Conservation (phyloP, 164 flowering plant genomes). For the Cinnamomum chago region DNA sequence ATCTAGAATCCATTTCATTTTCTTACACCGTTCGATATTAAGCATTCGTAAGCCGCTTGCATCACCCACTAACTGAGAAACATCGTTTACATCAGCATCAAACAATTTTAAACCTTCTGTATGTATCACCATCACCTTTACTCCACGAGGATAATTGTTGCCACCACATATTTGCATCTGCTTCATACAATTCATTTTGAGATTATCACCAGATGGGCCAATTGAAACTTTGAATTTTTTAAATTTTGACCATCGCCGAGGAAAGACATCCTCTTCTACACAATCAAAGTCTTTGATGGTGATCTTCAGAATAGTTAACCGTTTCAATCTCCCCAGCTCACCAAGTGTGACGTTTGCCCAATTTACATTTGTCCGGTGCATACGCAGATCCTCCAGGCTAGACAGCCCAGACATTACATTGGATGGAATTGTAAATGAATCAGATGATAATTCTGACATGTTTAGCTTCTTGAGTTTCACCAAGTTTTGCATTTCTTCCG, state of each 20-base stretch:
- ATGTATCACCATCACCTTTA: background rate
- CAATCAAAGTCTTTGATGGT: background rate
- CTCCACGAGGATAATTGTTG: background rate
- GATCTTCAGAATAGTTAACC: background rate
- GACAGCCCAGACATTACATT: background rate
- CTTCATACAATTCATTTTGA: background rate
- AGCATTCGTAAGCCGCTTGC: background rate
- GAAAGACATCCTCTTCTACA: background rate
- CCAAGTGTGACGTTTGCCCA: background rate
- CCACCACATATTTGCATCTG: background rate
- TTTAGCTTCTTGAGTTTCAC: constrained; percentile 1
- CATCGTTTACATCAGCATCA: background rate
- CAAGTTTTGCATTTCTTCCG: background rate
- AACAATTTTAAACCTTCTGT: background rate
- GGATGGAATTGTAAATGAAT: background rate
- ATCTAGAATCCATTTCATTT: background rate
- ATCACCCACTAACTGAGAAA: background rate
- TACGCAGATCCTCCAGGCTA: background rate
- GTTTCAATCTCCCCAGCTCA: background rate
- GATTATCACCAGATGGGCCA: background rate
- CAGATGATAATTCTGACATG: background rate
- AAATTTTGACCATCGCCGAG: background rate
- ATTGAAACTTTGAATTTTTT: background rate
- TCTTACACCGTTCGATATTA: background rate
- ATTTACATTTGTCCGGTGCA: background rate